Evolutionary conservation across 2,329 filamentous ascomycete genomes (phyloP), one percentile per base, ranked within the genome.

Genomic region (Fusarium musae): DNA sequence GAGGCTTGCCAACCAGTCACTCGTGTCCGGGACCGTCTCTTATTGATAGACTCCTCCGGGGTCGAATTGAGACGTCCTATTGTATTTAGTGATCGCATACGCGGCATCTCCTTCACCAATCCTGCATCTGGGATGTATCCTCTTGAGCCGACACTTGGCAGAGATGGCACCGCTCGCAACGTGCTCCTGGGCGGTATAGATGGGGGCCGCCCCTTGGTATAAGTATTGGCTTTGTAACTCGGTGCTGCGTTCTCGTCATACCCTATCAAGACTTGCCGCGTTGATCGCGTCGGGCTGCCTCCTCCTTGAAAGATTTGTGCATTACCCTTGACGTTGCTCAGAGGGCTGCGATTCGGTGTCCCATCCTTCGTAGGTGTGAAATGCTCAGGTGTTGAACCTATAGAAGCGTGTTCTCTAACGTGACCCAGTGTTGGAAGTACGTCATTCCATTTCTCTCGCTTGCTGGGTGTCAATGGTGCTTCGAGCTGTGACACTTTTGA

Each of bases 401-500:
- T 87, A 46, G 89, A 86, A 3, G 87, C 85, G 13, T 78, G 74
- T 75, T 89, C 87, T 43, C 87, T 82, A 23, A 87, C 76, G 72
- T 89, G 87, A 0, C 85, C 81, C 23, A 78, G 71, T 2, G 52
- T 39, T 9, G 72, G 69, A n/a, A 73, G 40, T 12, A 53, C 30
- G 16, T 64, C 44, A 1, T 26, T 42, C 13, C 46, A 56, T 32
- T 42, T 43, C 8, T 64, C 69, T 12, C 53, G 30, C 28, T 65
- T 75, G 23, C 63, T 60, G 3, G 70, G 69, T 6, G 71, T 67
- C 5, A 61, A 49, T 9, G 78, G 64, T 2, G 63, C 71, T 50
- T 88, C 86, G 4, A 87, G 76, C 62, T 85, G 86, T 1, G 85
- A 85, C 13, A 87, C 83, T 46, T 89, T 85, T 5, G 85, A 83